A percentile compares a stretch with the other conserved stretches of the same genome.
These are phyloP conservation scores for Edaphochlamys debaryana DNA, from an alignment of 139 green algal species.

Conservation along the genomic window DNA sequence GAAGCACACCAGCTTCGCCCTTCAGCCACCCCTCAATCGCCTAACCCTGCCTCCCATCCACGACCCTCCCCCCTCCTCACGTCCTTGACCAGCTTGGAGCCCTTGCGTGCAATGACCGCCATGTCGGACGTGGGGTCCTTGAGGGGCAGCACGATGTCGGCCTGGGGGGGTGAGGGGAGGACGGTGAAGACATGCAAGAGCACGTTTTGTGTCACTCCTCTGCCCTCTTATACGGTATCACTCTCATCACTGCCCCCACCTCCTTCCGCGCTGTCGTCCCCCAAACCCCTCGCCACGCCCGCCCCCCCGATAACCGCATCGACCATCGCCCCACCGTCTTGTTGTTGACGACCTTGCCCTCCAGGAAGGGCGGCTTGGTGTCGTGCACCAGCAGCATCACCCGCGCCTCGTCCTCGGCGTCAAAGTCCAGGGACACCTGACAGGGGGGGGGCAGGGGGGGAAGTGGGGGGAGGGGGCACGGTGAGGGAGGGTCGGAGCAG, in stretches of 20 bases:
- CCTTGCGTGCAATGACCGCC: slow-evolving; percentile 90
- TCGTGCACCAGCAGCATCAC: slow-evolving; percentile 97
- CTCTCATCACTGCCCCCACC: too few species aligned
- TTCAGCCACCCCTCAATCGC: too few species aligned
- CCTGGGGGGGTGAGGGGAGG: background rate
- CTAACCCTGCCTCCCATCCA: background rate
- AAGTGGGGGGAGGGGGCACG: background rate
- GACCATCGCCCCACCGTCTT: slow-evolving; percentile 69
- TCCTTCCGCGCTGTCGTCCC: too few species aligned
- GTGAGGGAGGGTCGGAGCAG: too few species aligned
- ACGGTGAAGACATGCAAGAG: too few species aligned
- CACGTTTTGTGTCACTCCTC: too few species aligned
- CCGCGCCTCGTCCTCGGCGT: slow-evolving; percentile 83
- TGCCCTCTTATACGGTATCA: too few species aligned
- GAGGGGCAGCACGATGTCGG: slow-evolving; percentile 89
- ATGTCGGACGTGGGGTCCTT: slow-evolving; percentile 97
- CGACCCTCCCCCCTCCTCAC: slow-evolving; percentile 30
- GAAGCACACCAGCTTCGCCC: too few species aligned
- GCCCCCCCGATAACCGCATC: background rate
- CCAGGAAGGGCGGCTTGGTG: slow-evolving; percentile 96
- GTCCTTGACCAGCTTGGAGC: slow-evolving; percentile 64
- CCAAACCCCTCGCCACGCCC: background rate
- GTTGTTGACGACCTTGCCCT: slow-evolving; percentile 88
- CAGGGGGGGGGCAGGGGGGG: background rate
- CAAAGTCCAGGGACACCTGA: slow-evolving; percentile 85